These are phyloP conservation scores for Clonostachys rhizophaga DNA, from an alignment of 2,329 filamentous ascomycete species.

Conservation along the genomic window DNA sequence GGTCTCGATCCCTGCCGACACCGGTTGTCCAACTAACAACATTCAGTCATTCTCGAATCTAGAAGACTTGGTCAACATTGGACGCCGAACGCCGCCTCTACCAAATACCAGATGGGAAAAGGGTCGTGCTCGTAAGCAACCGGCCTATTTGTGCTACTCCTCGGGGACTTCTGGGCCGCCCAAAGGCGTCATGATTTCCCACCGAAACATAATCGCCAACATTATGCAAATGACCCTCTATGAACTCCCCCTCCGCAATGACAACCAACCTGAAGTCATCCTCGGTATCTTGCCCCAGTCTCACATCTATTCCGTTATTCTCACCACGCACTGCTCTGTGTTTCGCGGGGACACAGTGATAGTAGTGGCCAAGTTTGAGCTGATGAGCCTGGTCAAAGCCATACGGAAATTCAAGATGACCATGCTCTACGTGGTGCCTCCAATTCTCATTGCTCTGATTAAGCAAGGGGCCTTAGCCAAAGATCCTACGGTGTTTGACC, in stretches of 20 bases:
- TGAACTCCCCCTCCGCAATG: neutral
- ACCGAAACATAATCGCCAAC: constrained; percentile 4
- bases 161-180: neutral
- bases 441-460: constrained; percentile 69
- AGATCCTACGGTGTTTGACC: no score
- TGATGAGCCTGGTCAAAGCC: constrained; percentile 19
- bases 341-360: constrained; percentile 75
- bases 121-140: neutral
- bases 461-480: constrained; percentile 63
- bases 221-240: constrained; percentile 1
- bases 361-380: constrained; percentile 14
- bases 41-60: constrained; percentile 40
- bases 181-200: constrained; percentile 2
- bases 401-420: constrained; percentile 67
- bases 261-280: neutral
- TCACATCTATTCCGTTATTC: neutral
- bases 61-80: neutral
- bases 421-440: constrained; percentile 63
- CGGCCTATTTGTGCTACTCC: neutral
- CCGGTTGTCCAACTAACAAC: no score
- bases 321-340: constrained; percentile 49
- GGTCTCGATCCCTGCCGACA: neutral
- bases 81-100: no score
- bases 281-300: constrained; percentile 2
- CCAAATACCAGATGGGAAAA: neutral